Percentiles rank a stretch among this genome's conserved stretches.
phyloP scores from a whole-genome alignment of 345 rosid species.

The Microcos paniculata region DNA sequence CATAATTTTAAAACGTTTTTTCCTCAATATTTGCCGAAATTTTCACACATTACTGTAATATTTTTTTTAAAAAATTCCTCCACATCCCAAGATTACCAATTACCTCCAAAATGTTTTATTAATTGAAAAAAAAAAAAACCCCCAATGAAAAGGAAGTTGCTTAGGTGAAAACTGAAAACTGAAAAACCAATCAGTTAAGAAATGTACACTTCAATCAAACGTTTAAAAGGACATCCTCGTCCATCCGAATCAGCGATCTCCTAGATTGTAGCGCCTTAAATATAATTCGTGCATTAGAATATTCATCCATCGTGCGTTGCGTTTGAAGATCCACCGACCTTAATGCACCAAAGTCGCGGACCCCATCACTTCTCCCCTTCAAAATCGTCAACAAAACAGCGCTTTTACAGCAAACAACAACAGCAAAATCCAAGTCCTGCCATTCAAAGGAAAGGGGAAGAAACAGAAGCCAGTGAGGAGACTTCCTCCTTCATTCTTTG shows the following conservation, averaged over 20 bases:
- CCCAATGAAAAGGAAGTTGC: no score
- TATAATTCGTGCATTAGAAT: not conserved
- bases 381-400: not conserved
- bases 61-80: no score
- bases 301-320: not conserved
- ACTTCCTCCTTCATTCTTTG: not conserved
- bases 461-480: not conserved
- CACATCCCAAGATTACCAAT: no score
- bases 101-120: no score
- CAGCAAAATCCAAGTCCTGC: not conserved
- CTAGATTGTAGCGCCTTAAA: not conserved
- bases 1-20: no score
- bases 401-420: not conserved
- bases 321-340: not conserved
- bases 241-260: not conserved
- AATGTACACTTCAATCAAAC: not conserved
- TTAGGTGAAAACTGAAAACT: not conserved
- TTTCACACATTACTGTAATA: no score
- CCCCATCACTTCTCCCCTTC: not conserved
- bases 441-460: no score
- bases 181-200: no score
- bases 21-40: no score
- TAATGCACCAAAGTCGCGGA: not conserved
- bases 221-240: not conserved
- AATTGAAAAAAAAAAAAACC: no score